phyloP scores from a whole-genome alignment of 176 grass and related monocot genomes.

The Hsuehochloa calcarea region DNA sequence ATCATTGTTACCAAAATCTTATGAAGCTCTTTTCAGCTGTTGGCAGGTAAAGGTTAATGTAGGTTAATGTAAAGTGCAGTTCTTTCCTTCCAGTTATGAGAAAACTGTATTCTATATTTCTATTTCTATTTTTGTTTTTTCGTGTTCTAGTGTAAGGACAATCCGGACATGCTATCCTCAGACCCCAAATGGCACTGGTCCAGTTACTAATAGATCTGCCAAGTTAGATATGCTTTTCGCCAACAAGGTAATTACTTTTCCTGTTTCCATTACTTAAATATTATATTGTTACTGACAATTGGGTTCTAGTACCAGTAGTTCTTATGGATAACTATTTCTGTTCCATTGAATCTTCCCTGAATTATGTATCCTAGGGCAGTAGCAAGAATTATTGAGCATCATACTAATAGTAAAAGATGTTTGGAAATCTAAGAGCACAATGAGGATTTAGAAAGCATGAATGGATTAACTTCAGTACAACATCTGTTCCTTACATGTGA shows the following conservation, averaged over 20 bases:
- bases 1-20: conserved; percentile 98
- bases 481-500: conserved; percentile 13
- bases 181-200: conserved; percentile 72
- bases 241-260: conserved; percentile 69
- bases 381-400: neutral
- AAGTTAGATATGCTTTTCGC: conserved; percentile 99
- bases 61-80: neutral
- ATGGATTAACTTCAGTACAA: neutral
- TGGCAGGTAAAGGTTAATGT: conserved; percentile 67
- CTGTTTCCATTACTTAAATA: neutral
- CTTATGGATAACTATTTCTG: neutral
- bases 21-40: conserved; percentile 95
- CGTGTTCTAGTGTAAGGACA: conserved; percentile 81
- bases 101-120: conserved; percentile 11
- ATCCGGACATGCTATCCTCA: conserved; percentile 98
- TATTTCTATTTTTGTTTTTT: conserved; percentile 15
- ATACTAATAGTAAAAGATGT: neutral
- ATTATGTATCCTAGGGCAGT: neutral
- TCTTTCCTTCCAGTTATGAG: neutral
- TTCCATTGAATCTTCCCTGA: neutral
- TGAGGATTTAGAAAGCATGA: neutral
- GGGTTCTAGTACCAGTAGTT: neutral
- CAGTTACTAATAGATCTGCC: conserved; percentile 81
- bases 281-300: neutral
- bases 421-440: neutral